Evolutionary conservation across 257 asterid genomes (phyloP), one percentile per base, ranked within the genome.

Genomic region (Ehretia macrophylla): DNA sequence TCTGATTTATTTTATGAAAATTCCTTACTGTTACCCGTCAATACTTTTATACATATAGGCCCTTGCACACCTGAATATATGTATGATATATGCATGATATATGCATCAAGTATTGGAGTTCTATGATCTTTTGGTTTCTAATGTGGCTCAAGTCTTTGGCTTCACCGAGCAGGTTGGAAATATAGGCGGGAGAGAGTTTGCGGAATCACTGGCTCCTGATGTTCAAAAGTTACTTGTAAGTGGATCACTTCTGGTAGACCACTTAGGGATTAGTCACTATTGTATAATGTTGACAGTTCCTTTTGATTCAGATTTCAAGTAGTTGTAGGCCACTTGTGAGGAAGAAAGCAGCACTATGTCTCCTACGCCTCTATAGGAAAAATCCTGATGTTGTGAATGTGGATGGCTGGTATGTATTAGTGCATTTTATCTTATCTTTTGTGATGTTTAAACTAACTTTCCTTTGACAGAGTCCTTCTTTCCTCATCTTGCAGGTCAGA

Each of bases 171-270:
- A 94, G 99, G 97, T 94, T 51, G 99, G 99, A 66, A 94, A 94
- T 77, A 94, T 94, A 70, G 99, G 99, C 59, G 99, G 99, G 60
- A 81, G 97, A 65, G 99, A 94, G 49, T 94, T 94, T 76, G 96
- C 99, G 44, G 99, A 94, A 72, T 89, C 99, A 53, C 77, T 94
- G 72, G 96, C 99, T 60, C 99, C 99, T 62, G 99, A 94, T 90
- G 99, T 94, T 69, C 99, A 94, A 77, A 94, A 87, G 79, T 73
- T 94, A 75, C 96, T 94, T 70, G 99, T 94, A 83, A 85, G 97
- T 64, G 40, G 59, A 68, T 56, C 51, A 55, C 55, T 60, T 79
- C 61, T 55, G 54, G 56, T 60, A 73, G 72, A 58, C 52, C 58
- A 23, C 56, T 51, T 56, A 58, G 66, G 46, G 52, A 71, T 19